Percentiles rank a stretch among this genome's conserved stretches.
Evolutionary conservation across 495 filamentous ascomycete species (phyloP).

Genomic region (Hamigera avellanea): DNA sequence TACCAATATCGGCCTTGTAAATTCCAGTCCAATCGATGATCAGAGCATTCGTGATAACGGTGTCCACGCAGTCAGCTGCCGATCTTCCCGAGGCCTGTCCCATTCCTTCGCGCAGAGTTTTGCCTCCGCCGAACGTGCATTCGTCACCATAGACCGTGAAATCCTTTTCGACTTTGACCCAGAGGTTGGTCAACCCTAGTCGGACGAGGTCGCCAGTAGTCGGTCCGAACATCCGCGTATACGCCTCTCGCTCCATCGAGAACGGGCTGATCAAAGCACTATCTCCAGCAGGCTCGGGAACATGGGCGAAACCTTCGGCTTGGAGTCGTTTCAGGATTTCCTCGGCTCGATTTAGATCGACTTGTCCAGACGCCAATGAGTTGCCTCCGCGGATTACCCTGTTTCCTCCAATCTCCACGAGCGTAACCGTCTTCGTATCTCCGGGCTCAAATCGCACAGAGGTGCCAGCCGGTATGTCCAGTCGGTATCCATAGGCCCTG

Average conservation of each 20-base stretch:
- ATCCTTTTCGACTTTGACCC: conserved; percentile 88
- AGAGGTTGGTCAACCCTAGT: conserved; percentile 77
- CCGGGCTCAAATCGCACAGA: conserved; percentile 93
- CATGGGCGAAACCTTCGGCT: conserved; percentile 65
- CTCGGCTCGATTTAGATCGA: conserved; percentile 49
- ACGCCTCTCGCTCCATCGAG: conserved; percentile 66
- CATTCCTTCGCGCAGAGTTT: conserved; percentile 93
- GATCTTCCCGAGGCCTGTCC: conserved; percentile 73
- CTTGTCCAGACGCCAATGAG: conserved; percentile 55
- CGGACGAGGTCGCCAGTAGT: conserved; percentile 77
- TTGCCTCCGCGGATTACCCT: conserved; percentile 83
- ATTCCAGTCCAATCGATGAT: conserved; percentile 89
- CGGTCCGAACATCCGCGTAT: conserved; percentile 84
- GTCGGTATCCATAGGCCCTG: conserved; percentile 69
- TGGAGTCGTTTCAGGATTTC: conserved; percentile 57
- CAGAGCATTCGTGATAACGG: conserved; percentile 86
- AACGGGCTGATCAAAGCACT: conserved; percentile 41
- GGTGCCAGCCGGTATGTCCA: conserved; percentile 87
- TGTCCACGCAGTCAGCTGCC: conserved; percentile 64
- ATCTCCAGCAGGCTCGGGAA: conserved; percentile 50
- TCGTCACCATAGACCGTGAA: conserved; percentile 81
- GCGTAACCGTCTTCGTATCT: conserved; percentile 81
- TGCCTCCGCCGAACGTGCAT: conserved; percentile 91
- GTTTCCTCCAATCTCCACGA: conserved; percentile 82
- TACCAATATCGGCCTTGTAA: conserved; percentile 94